Evolutionary conservation across 306 rosid species (phyloP).

Genomic region (Gastrolobium bilobum): DNA sequence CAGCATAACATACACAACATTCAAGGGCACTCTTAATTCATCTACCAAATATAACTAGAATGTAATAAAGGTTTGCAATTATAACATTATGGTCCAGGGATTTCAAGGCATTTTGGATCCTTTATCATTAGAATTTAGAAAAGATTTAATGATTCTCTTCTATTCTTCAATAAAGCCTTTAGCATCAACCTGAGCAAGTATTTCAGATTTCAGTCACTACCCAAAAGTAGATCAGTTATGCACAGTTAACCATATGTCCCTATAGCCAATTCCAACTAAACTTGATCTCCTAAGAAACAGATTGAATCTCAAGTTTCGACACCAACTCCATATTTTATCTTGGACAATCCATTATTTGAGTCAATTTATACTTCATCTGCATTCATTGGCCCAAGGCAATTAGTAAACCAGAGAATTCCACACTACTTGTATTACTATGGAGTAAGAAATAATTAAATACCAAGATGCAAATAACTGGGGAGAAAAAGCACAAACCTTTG

Average conservation of each 20-base stretch:
- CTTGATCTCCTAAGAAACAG: not conserved
- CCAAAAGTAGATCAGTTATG: slow-evolving; percentile 2
- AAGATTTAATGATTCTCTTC: slow-evolving; percentile 9
- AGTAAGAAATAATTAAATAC: slow-evolving; percentile 23
- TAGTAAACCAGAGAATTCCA: slow-evolving; percentile 32
- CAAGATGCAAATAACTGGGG: slow-evolving; percentile 25
- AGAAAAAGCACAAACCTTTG: slow-evolving; percentile 70
- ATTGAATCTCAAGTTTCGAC: slow-evolving; percentile 3
- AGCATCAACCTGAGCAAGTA: not conserved
- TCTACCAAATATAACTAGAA: not conserved
- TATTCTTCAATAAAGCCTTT: not conserved
- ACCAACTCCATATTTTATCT: slow-evolving; percentile 22
- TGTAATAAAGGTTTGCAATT: not conserved
- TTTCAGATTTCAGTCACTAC: slow-evolving; percentile 31
- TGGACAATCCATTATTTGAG: slow-evolving; percentile 6
- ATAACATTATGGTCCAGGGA: not conserved
- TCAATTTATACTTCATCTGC: slow-evolving; percentile 10
- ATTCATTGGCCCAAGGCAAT: not conserved
- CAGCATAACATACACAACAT: not conserved
- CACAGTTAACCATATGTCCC: slow-evolving; percentile 7
- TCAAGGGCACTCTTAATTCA: not conserved
- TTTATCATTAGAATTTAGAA: not conserved
- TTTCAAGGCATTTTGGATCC: not conserved
- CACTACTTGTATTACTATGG: not conserved
- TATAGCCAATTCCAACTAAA: slow-evolving; percentile 16